These are phyloP conservation scores for Colletotrichum zoysiae DNA, from an alignment of 2,329 filamentous ascomycete genomes.

Conservation along the genomic window DNA sequence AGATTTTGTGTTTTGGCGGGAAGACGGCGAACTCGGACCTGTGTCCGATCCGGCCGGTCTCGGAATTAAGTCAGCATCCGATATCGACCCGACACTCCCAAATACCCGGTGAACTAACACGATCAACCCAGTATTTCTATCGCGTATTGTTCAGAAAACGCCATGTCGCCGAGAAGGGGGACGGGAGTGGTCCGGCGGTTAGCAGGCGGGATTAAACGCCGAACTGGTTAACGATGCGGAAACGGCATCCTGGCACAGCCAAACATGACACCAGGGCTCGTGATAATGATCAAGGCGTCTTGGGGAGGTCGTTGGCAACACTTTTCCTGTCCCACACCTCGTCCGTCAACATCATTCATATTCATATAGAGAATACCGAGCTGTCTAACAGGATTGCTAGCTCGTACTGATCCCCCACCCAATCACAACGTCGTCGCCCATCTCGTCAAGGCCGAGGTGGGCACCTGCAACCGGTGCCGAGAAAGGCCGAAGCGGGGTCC, in stretches of 20 bases:
- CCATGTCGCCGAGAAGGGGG: not conserved
- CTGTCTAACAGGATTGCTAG: not conserved
- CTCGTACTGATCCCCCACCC: not conserved
- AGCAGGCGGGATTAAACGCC: too few species aligned
- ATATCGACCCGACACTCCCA: not conserved
- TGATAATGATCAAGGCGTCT: not conserved
- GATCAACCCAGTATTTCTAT: not conserved
- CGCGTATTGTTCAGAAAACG: not conserved
- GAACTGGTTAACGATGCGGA: not conserved
- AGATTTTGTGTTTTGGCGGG: not conserved
- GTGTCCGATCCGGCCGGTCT: slow-evolving; percentile 3
- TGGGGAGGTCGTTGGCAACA: not conserved
- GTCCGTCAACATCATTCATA: not conserved
- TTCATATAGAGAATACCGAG: not conserved
- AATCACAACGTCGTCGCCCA: not conserved
- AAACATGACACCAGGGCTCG: slow-evolving; percentile 18
- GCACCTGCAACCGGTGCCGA: slow-evolving; percentile 27
- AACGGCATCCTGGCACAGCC: slow-evolving; percentile 6
- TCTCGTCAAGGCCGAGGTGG: slow-evolving; percentile 22
- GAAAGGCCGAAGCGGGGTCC: slow-evolving; percentile 7
- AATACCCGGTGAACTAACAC: not conserved
- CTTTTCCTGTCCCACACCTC: too few species aligned
- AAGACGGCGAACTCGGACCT: not conserved
- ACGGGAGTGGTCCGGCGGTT: not conserved
- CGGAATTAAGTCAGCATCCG: slow-evolving; percentile 13